phyloP scores from a whole-genome alignment of 2,329 filamentous ascomycete species.

The Colletotrichum karsti region DNA sequence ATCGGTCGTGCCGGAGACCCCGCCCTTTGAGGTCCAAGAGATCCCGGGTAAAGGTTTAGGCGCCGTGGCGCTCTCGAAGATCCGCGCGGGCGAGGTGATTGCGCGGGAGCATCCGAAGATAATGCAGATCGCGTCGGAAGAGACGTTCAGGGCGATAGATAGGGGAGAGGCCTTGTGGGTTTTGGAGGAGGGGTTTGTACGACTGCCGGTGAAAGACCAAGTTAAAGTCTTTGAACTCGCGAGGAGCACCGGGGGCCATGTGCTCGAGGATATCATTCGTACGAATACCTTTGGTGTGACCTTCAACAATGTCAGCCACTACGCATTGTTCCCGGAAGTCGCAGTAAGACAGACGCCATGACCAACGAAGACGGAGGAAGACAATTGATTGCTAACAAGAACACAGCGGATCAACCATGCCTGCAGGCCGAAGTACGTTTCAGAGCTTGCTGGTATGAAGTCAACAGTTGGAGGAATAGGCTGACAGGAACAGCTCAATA shows the following conservation, averaged over 20 bases:
- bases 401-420: conserved; percentile 45
- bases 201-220: conserved; percentile 34
- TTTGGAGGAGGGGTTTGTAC: conserved; percentile 37
- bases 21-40: conserved; percentile 36
- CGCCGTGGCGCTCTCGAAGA: conserved; percentile 39
- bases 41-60: conserved; percentile 41
- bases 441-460: background rate
- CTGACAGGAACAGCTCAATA: conserved; percentile 35
- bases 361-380: background rate
- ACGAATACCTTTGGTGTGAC: conserved; percentile 43
- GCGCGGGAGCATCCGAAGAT: conserved; percentile 40
- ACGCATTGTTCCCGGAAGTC: conserved; percentile 42
- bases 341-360: conserved; percentile 34
- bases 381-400: background rate
- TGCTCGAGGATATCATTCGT: conserved; percentile 41
- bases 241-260: conserved; percentile 38
- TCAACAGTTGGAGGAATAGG: background rate
- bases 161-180: conserved; percentile 33
- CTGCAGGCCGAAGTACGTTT: conserved; percentile 44
- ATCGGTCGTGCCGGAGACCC: background rate
- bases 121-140: conserved; percentile 31
- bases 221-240: conserved; percentile 37
- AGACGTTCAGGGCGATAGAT: conserved; percentile 31
- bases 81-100: conserved; percentile 39
- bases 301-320: conserved; percentile 32